phyloP scores from a whole-genome alignment of 768 basidiomycete genomes.

The Kwoniella botswanensis region DNA sequence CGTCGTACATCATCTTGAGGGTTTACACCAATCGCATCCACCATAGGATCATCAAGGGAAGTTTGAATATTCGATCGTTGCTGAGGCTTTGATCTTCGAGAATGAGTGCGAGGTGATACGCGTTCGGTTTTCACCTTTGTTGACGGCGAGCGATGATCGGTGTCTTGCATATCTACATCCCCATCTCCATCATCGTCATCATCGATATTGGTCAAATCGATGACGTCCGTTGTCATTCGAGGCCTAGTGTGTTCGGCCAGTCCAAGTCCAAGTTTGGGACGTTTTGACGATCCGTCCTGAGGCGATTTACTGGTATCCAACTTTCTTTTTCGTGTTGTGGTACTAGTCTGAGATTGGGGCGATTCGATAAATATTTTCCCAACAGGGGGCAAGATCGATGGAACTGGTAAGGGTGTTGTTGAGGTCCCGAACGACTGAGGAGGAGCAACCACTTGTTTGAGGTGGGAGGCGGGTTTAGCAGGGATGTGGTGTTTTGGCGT shows the following conservation, averaged over 20 bases:
- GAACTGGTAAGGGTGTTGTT: no score
- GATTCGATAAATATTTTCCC: no score
- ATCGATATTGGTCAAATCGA: constrained; percentile 14
- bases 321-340: not conserved
- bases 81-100: no score
- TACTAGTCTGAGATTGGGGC: not conserved
- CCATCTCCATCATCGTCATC: constrained; percentile 7
- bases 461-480: no score
- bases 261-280: not conserved
- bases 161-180: not conserved
- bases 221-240: constrained; percentile 7
- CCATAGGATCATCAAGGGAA: no score
- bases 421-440: no score
- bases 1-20: no score
- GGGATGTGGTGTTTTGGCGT: no score
- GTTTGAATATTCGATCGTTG: no score
- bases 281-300: not conserved
- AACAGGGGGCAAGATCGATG: no score
- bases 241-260: not conserved
- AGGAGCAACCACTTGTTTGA: no score
- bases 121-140: not conserved
- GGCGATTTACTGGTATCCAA: not conserved
- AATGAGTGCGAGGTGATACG: not conserved
- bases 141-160: not conserved
- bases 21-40: no score